Evolutionary conservation across 106 monocot species (phyloP).

Genomic region (Phalaenopsis equestris): DNA sequence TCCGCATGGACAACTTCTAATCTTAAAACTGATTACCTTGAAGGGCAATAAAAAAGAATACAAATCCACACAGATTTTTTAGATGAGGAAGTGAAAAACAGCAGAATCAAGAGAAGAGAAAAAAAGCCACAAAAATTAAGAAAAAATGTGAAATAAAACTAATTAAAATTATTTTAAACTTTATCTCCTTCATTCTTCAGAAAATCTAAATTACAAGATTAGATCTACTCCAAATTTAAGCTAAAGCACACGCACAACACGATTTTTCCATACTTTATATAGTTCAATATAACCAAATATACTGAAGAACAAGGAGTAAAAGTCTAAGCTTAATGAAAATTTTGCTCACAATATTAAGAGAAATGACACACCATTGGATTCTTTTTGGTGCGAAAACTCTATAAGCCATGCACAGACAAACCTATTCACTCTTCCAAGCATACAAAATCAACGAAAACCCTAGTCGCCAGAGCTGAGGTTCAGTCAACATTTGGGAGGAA

Average conservation of each 20-base stretch:
- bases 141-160: background rate
- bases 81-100: background rate
- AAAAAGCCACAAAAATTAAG: background rate
- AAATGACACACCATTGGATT: background rate
- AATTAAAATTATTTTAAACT: background rate
- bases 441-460: constrained; percentile 77
- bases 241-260: background rate
- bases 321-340: background rate
- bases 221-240: background rate
- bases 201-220: background rate
- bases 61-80: background rate
- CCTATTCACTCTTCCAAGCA: constrained; percentile 84
- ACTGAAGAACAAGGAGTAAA: background rate
- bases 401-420: background rate
- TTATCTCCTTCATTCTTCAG: background rate
- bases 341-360: background rate
- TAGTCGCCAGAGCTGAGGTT: constrained; percentile 27
- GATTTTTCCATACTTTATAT: background rate
- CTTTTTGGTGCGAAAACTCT: background rate
- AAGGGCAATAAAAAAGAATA: background rate
- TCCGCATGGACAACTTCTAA: background rate
- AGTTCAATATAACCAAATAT: constrained; percentile 1
- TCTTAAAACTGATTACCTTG: background rate
- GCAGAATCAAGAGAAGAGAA: background rate
- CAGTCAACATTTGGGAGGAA: constrained; percentile 34